phyloP scores from a whole-genome alignment of 177 flowering plant genomes.

The Tripterygium wilfordii region DNA sequence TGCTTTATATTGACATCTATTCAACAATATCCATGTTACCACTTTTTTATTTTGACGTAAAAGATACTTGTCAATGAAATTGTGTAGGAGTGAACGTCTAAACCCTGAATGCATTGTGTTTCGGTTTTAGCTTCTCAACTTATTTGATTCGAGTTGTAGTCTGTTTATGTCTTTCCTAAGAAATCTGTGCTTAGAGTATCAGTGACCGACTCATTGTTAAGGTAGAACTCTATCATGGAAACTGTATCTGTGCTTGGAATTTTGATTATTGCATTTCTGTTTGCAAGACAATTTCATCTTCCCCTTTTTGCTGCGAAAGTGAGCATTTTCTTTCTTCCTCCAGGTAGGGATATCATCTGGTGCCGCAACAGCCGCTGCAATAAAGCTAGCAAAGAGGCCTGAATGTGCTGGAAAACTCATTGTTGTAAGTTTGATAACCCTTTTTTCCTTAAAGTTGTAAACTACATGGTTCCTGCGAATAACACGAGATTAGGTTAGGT shows the following conservation, averaged over 20 bases:
- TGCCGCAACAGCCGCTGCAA: slow-evolving; percentile 51
- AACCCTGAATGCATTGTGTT: too few relatives aligned
- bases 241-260: background rate
- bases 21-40: too few relatives aligned
- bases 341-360: slow-evolving; percentile 61
- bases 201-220: too few relatives aligned
- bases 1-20: background rate
- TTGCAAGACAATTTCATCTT: background rate
- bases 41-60: too few relatives aligned
- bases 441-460: background rate
- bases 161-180: too few relatives aligned
- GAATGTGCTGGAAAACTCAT: slow-evolving; percentile 56
- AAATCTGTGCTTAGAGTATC: too few relatives aligned
- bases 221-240: too few relatives aligned
- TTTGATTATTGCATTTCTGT: background rate
- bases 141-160: too few relatives aligned
- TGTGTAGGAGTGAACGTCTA: too few relatives aligned
- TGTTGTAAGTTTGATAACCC: slow-evolving; percentile 28
- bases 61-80: too few relatives aligned
- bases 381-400: slow-evolving; percentile 41
- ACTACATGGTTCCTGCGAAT: background rate
- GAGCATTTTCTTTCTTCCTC: background rate
- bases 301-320: background rate
- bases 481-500: too few relatives aligned
- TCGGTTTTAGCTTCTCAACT: too few relatives aligned